Conservation (phyloP, 108 stramenopile genomes). For the Cylindrotheca fusiformis region DNA sequence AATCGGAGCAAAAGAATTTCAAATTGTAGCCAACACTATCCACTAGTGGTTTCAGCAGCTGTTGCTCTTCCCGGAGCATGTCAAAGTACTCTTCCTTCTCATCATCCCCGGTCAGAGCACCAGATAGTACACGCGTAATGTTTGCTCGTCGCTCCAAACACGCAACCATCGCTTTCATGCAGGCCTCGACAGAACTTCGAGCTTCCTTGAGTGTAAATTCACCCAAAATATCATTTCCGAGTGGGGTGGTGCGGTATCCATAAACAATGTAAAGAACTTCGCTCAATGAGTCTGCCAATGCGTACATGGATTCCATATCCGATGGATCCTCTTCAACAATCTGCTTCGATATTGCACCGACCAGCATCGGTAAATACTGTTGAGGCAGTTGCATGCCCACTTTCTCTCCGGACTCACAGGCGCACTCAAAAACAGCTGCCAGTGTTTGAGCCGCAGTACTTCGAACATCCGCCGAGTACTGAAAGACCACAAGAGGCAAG, state of each 20-base stretch:
- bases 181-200: constrained; percentile 34
- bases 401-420: constrained; percentile 51
- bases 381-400: constrained; percentile 31
- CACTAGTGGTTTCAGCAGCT: constrained; percentile 68
- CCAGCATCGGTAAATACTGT: constrained; percentile 38
- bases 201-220: constrained; percentile 46
- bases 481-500: constrained; percentile 55
- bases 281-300: constrained; percentile 72
- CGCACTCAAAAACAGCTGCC: constrained; percentile 74
- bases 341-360: constrained; percentile 48
- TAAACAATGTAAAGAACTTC: constrained; percentile 62
- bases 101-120: constrained; percentile 48
- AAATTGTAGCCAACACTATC: constrained; percentile 80
- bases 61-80: constrained; percentile 41
- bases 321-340: constrained; percentile 53
- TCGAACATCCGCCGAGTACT: constrained; percentile 78
- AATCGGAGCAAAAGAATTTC: constrained; percentile 52
- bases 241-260: constrained; percentile 12
- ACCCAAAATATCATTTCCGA: constrained; percentile 16
- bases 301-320: constrained; percentile 66
- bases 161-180: constrained; percentile 48
- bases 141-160: constrained; percentile 62
- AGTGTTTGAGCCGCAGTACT: constrained; percentile 66
- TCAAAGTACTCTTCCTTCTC: constrained; percentile 58
- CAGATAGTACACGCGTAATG: constrained; percentile 32